Conservation (phyloP, 495 filamentous ascomycete genomes). For the Amphirosellinia nigrospora region DNA sequence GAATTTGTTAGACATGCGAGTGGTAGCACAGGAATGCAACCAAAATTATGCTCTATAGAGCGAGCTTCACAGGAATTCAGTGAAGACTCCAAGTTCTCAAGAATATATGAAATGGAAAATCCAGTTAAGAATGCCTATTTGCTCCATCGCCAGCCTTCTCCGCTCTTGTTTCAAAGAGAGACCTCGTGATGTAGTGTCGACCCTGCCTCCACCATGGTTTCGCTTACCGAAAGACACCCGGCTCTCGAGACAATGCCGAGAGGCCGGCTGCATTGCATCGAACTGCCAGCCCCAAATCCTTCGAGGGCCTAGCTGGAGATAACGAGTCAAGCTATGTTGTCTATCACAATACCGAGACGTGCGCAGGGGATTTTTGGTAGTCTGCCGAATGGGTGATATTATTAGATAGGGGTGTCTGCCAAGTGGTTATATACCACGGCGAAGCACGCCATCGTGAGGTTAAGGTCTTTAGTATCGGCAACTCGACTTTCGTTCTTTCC, state of each 20-base stretch:
- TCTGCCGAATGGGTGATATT: not conserved
- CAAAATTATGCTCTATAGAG: too few relatives aligned
- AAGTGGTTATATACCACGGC: slow-evolving; percentile 3
- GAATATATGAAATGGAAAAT: not conserved
- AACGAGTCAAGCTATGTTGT: not conserved
- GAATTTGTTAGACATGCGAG: not conserved
- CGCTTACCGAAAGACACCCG: slow-evolving; percentile 13
- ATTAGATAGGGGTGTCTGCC: not conserved
- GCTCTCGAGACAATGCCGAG: slow-evolving; percentile 15
- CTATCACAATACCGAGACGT: not conserved
- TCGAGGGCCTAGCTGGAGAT: not conserved
- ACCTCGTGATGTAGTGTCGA: not conserved
- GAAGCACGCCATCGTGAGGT: not conserved
- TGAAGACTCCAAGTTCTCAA: not conserved
- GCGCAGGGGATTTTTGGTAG: not conserved
- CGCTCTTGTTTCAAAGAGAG: not conserved
- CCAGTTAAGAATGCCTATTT: not conserved
- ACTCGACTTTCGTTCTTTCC: not conserved
- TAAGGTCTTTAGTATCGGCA: not conserved
- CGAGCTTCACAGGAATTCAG: not conserved
- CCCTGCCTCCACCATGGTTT: not conserved
- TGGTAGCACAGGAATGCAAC: not conserved
- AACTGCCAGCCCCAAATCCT: slow-evolving; percentile 4
- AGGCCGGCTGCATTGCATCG: slow-evolving; percentile 2
- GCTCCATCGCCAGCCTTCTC: not conserved